These are phyloP conservation scores for Linderniella brevidens DNA, from an alignment of 257 asterid genomes.

Conservation along the genomic window DNA sequence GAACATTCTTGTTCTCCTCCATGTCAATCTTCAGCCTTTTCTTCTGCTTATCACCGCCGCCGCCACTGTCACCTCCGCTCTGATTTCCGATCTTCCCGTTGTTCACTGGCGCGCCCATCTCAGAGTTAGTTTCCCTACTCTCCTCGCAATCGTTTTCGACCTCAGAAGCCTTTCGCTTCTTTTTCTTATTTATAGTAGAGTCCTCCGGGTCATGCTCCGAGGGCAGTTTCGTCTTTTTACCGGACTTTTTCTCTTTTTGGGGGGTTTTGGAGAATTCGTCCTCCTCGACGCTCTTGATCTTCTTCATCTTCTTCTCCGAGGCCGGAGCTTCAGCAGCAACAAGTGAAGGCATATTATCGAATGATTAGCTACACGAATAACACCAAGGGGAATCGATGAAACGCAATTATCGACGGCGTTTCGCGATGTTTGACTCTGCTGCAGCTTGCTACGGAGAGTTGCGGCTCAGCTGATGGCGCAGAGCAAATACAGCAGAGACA, in stretches of 20 bases:
- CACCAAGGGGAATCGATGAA: too few relatives aligned
- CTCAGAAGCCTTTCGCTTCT: constrained; percentile 50
- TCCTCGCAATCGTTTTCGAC: constrained; percentile 25
- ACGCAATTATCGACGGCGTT: too few relatives aligned
- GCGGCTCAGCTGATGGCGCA: too few relatives aligned
- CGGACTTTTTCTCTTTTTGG: constrained; percentile 53
- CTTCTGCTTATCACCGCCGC: constrained; percentile 14
- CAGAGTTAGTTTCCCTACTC: constrained; percentile 64
- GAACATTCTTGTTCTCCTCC: constrained; percentile 39
- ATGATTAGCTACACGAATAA: not conserved
- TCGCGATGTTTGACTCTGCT: too few relatives aligned
- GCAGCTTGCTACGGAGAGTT: too few relatives aligned
- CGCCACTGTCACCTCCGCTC: constrained; percentile 21
- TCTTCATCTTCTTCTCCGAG: constrained; percentile 43
- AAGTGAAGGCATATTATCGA: constrained; percentile 47
- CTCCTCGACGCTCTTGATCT: constrained; percentile 21
- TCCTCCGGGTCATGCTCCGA: constrained; percentile 39
- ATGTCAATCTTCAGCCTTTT: constrained; percentile 1
- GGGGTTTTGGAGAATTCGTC: constrained; percentile 14
- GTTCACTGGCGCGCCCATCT: constrained; percentile 54
- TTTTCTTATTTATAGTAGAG: constrained; percentile 22
- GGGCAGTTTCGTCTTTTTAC: constrained; percentile 28
- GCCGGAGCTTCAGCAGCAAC: constrained; percentile 19
- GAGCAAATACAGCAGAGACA: too few relatives aligned
- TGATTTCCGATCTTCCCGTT: constrained; percentile 25